Evolutionary conservation across 176 grass and related monocot genomes (phyloP), one percentile per base, ranked within the genome.

Genomic region (Eleusine coracana): DNA sequence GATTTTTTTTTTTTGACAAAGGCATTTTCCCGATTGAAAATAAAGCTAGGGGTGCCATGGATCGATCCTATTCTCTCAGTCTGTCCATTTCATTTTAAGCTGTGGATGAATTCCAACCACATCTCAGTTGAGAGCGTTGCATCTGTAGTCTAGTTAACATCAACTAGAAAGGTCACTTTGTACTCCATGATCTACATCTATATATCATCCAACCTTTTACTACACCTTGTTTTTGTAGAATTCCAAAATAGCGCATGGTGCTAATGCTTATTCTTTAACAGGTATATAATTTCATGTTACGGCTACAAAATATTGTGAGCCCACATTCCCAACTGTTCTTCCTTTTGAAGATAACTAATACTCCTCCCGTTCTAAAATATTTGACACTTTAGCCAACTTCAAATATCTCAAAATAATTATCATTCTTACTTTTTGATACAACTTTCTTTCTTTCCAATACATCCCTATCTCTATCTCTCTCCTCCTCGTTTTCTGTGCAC

Each of bases 101-200:
- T 12, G 25, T 62, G 60, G 10, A 61, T 25, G 58, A 61, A 13
- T 29, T 29, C 60, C 60, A 29, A 44, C 45, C 66, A 71, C 21
- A 42, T 34, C 17, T 34, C 40, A 77, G 21, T 37, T 14, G 42
- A 69, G 23, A 85, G 55, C 17, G 72, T 79, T 75, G 51, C 25
- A 49, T 80, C 7, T 41, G 29, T 28, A 74, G 60, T 83, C 59
- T 65, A 40, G 29, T 68, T 68, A 42, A 37, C 71, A 71, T 82
- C 61, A 84, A 60, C 39, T 48, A 40, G 49, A 83, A 54, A 78
- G 39, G 28, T 15, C 66, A 18, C 56, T 71, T 72, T 63, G 4
- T 75, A 37, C 11, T 79, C 21, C 44, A 51, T 46, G 34, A 37
- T 79, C 0, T 2, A 73, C 68, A 54, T 77, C 20, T 14, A 46